Evolutionary conservation across 345 rosid genomes (phyloP), one percentile per base, ranked within the genome.

Genomic region (Linum tenue): DNA sequence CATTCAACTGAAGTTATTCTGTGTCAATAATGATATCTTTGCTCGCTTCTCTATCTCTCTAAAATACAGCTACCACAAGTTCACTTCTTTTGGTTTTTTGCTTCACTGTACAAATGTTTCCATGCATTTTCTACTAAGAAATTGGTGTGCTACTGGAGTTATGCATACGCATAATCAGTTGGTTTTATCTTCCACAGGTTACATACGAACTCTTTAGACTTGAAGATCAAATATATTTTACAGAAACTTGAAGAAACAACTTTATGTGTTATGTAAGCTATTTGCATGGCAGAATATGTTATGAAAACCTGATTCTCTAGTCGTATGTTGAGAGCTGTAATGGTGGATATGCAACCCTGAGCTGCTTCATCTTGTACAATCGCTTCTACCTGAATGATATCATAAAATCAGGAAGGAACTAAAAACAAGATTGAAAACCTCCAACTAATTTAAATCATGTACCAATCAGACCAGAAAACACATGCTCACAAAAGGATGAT

Each of bases 261-360:
- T 22, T 44, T 14, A 14, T 44, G 51, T 14, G 12, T 5, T 44
- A 44, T 44, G 51, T 9, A 8, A 44, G 8, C 51, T 4, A 44
- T 5, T 44, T 4, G 51, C 51, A 44, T 0, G 44, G 9, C 9
- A 8, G 6, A 41, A 41, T 4, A 4, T 4, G 9, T 4, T 41
- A 4, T 14, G 12, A 64, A 74, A 1, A 94, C 99, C 96, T 86
- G 97, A 79, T 67, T 81, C 75, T 86, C 97, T 64, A 90, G 67
- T 64, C 67, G 81, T 64, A 86, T 67, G 77, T 94, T 86, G 60
- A 90, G 91, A 56, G 89, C 97, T 56, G 79, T 85, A 58, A 85
- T 67, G 64, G 72, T 56, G 36, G 96, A 81, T 68, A 94, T 86
- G 82, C 75, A 68, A 38, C 97, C 99, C 53, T 80, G 83, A 55